Evolutionary conservation across 83 land plant species (phyloP).

Genomic region (Picea mariana): DNA sequence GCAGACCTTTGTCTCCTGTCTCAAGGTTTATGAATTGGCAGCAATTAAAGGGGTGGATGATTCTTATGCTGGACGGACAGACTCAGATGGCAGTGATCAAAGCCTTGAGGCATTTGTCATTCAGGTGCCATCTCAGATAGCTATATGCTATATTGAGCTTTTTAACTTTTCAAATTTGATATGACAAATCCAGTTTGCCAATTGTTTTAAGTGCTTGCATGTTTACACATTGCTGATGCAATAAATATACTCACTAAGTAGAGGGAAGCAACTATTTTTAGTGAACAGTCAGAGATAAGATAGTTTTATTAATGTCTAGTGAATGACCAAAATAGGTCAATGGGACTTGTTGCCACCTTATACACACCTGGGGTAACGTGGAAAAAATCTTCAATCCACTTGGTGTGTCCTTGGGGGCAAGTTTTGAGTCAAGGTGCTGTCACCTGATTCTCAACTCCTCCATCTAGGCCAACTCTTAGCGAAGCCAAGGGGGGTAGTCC

Average conservation of each 20-base stretch:
- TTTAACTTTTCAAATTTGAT: not conserved
- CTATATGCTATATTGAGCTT: not conserved
- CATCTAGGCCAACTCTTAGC: no score
- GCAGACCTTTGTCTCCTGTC: slow-evolving; percentile 86
- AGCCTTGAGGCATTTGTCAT: slow-evolving; percentile 88
- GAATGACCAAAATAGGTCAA: no score
- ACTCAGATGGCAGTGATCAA: slow-evolving; percentile 90
- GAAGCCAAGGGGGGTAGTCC: no score
- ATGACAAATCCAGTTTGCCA: not conserved
- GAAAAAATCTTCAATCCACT: no score
- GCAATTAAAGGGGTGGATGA: slow-evolving; percentile 71
- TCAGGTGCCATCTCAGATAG: slow-evolving; percentile 58
- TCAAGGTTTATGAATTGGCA: slow-evolving; percentile 69
- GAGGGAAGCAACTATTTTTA: not conserved
- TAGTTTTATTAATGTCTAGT: no score
- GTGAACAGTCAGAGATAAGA: no score
- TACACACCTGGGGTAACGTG: no score
- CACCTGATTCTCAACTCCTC: no score
- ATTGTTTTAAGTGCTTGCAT: not conserved
- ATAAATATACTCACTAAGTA: not conserved
- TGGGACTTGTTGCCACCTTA: no score
- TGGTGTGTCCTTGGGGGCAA: no score
- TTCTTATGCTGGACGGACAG: slow-evolving; percentile 71
- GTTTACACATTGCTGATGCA: not conserved
- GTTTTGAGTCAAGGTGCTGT: no score